Evolutionary conservation across 2,329 filamentous ascomycete genomes (phyloP).

Genomic region (Thelonectria olida): DNA sequence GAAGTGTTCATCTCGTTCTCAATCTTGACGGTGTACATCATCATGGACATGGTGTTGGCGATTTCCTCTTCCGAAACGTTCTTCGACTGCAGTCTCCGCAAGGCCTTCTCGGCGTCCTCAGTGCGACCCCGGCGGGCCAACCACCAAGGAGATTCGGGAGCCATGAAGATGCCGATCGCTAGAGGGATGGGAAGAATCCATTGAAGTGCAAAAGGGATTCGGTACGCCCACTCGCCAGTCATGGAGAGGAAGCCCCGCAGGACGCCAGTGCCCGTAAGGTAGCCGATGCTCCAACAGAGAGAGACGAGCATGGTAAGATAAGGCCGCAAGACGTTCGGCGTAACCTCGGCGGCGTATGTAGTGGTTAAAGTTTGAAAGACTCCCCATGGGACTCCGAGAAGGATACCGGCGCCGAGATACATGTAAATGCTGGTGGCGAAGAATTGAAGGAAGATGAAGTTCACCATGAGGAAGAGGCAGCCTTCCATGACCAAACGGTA

Average conservation of each 20-base stretch:
- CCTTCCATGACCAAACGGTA: slow-evolving; percentile 56
- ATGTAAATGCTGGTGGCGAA: slow-evolving; percentile 52
- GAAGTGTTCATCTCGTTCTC: slow-evolving; percentile 22
- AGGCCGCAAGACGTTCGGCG: slow-evolving; percentile 53
- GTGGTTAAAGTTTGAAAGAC: slow-evolving; percentile 57
- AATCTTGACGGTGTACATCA: slow-evolving; percentile 26
- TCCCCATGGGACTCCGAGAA: slow-evolving; percentile 58
- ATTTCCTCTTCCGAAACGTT: slow-evolving; percentile 50
- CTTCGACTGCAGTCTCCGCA: slow-evolving; percentile 48
- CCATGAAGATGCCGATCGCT: slow-evolving; percentile 53
- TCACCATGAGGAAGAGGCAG: slow-evolving; percentile 49
- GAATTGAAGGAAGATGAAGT: slow-evolving; percentile 59
- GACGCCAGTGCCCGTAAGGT: slow-evolving; percentile 53
- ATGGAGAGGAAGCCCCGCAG: slow-evolving; percentile 50
- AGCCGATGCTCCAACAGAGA: slow-evolving; percentile 59
- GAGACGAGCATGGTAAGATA: slow-evolving; percentile 60
- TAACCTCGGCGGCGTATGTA: slow-evolving; percentile 60
- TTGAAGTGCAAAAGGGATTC: slow-evolving; percentile 58
- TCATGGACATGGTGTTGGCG: slow-evolving; percentile 56
- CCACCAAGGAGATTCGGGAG: slow-evolving; percentile 61
- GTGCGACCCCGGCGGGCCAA: slow-evolving; percentile 52
- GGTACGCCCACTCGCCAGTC: slow-evolving; percentile 55
- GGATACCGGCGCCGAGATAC: slow-evolving; percentile 54
- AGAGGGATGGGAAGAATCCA: slow-evolving; percentile 58
- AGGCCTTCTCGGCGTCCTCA: slow-evolving; percentile 49